These are phyloP conservation scores for Cordyceps cicadae DNA, from an alignment of 2,329 filamentous ascomycete species.

Conservation along the genomic window DNA sequence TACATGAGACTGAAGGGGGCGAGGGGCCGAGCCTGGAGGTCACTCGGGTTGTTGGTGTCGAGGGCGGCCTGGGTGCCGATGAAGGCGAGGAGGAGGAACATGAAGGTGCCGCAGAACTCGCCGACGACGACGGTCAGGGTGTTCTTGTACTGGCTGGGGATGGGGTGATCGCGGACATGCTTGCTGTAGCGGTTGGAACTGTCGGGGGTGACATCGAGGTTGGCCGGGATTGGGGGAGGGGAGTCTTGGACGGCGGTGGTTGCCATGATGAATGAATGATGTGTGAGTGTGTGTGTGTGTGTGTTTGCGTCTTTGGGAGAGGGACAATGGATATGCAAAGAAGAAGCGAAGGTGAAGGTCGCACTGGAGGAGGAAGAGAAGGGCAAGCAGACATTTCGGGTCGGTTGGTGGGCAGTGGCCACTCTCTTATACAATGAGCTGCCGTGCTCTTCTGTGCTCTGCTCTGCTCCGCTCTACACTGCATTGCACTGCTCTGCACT, in stretches of 20 bases:
- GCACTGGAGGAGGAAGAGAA: no score
- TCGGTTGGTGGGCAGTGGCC: no score
- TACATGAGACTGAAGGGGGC: constrained; percentile 35
- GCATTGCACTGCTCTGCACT: no score
- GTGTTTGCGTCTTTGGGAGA: background rate
- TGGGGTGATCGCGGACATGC: background rate
- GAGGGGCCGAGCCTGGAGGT: constrained; percentile 20
- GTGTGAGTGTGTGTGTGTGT: background rate
- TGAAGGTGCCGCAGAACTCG: constrained; percentile 46
- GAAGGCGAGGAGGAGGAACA: constrained; percentile 41
- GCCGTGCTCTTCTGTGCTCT: no score
- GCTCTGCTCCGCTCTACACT: no score
- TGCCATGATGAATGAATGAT: background rate
- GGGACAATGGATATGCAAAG: background rate
- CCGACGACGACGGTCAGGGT: constrained; percentile 21
- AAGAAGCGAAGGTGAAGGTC: background rate
- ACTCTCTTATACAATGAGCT: no score
- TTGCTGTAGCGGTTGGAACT: background rate
- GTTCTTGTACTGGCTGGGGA: background rate
- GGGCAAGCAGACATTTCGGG: no score
- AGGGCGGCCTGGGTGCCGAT: constrained; percentile 32
- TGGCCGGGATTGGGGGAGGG: background rate
- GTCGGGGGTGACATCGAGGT: background rate
- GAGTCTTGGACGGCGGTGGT: background rate
- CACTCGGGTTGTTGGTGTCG: constrained; percentile 21